Conservation (phyloP, 2,329 filamentous ascomycete genomes). For the Lachnellula hyalina region DNA sequence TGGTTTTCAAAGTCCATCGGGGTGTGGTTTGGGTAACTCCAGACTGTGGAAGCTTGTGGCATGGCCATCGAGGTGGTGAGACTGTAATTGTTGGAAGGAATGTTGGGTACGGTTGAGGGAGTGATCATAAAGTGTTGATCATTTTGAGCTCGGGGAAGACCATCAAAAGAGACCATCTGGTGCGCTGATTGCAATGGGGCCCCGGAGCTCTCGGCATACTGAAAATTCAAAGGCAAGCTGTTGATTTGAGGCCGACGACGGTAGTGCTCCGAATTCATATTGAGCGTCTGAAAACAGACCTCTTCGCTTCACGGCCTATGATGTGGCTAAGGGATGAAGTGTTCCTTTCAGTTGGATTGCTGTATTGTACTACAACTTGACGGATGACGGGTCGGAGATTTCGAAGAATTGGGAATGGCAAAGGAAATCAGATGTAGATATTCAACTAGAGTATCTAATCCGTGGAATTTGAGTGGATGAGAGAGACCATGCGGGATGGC, state of each 20-base stretch:
- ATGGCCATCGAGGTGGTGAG: conserved; percentile 15
- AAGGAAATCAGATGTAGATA: conserved; percentile 29
- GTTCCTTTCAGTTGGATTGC: conserved; percentile 23
- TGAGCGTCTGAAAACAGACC: conserved; percentile 18
- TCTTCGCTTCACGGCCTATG: conserved; percentile 10
- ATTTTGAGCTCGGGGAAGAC: conserved; percentile 20
- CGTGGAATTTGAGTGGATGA: conserved; percentile 16
- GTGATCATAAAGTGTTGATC: conserved; percentile 22
- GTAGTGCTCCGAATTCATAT: conserved; percentile 26
- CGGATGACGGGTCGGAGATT: conserved; percentile 23
- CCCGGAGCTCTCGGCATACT: conserved; percentile 17
- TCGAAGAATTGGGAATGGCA: conserved; percentile 27
- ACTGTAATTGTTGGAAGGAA: conserved; percentile 16
- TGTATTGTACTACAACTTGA: conserved; percentile 25
- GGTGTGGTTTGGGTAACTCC: conserved; percentile 14
- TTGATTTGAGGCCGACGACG: conserved; percentile 18
- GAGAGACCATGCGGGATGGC: conserved; percentile 26
- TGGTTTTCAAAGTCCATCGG: conserved; percentile 14
- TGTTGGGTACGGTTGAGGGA: conserved; percentile 10
- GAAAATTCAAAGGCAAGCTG: conserved; percentile 19
- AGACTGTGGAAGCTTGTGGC: conserved; percentile 16
- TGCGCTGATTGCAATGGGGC: conserved; percentile 16
- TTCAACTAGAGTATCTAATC: conserved; percentile 21
- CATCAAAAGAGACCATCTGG: conserved; percentile 23
- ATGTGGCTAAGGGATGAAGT: conserved; percentile 23